phyloP scores from a whole-genome alignment of 495 filamentous ascomycete genomes.

The Sordaria brevicollis region DNA sequence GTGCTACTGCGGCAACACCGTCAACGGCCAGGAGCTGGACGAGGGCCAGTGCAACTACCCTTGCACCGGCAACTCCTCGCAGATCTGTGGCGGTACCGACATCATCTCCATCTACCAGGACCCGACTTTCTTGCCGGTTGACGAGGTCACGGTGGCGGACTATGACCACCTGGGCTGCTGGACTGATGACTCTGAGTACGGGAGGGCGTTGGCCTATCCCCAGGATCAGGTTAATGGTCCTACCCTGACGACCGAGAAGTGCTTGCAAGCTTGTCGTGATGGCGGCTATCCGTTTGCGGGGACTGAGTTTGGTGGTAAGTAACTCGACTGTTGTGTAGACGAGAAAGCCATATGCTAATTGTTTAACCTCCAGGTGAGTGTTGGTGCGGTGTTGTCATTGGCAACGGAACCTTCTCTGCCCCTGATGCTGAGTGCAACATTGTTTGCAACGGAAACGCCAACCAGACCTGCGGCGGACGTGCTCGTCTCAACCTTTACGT shows the following conservation, averaged over 20 bases:
- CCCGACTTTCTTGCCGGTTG: conserved; percentile 36
- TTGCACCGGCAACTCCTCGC: conserved; percentile 33
- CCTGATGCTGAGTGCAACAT: conserved; percentile 31
- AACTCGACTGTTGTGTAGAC: conserved; percentile 3
- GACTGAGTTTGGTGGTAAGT: conserved; percentile 38
- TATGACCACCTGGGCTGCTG: conserved; percentile 46
- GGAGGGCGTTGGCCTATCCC: conserved; percentile 39
- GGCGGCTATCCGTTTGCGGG: conserved; percentile 42
- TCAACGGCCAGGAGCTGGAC: conserved; percentile 20
- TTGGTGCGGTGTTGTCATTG: conserved; percentile 37
- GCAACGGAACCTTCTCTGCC: conserved; percentile 34
- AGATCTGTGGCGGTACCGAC: conserved; percentile 40
- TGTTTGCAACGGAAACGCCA: conserved; percentile 37
- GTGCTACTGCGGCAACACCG: conserved; percentile 43
- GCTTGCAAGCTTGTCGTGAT: conserved; percentile 34
- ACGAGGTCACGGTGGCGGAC: conserved; percentile 29
- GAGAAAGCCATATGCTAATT: conserved; percentile 1
- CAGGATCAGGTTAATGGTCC: conserved; percentile 26
- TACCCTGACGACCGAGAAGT: conserved; percentile 33
- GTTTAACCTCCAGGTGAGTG: conserved; percentile 21
- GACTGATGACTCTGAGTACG: conserved; percentile 36
- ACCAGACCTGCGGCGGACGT: conserved; percentile 37
- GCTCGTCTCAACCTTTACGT: conserved; percentile 36
- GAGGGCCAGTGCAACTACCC: conserved; percentile 34
- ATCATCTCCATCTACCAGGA: conserved; percentile 41